Base-by-base conservation (phyloP, 768 basidiomycete species). In the Boletus eberwhitei region DNA sequence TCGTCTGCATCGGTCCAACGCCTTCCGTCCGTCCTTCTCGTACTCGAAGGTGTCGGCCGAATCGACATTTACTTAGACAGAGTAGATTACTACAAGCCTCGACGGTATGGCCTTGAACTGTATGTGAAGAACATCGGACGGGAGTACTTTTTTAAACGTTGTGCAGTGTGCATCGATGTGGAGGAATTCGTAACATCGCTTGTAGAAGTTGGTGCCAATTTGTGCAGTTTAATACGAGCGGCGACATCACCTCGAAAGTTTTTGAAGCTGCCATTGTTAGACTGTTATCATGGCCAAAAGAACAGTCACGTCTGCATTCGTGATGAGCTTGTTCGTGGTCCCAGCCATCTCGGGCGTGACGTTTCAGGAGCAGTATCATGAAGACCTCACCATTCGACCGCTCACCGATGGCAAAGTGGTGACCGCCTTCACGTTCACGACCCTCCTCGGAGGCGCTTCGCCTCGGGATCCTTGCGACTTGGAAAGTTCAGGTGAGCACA, bases 371-470 rank as follows among this genome's bases (percentile, higher is more conserved):
- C 51, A 42, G 8, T 83, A 78, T 58, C 50, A 66, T 38, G 87
- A 89, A 70, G 63, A 73, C 24, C 76, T 89, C 14, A 66, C 70
- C 1, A 60, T 89, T 14, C 74, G 76, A 34, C 81, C 91, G 1
- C 79, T 97, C 34, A 75, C 79, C 7, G 90, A 98, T 67, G 96
- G 95, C 47, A 88, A 86, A 66, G 84, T 98, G 37, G 79, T 82
- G 0, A 81, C 92, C 2, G 79, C 79, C 31, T 97, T 98, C 74
- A 79, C 86, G 1, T 98, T 98, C 71, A 83, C 74, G 26, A 90
- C 88, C 0, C 54, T 83, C 13, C 67, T 87, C 45, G 71, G 75
- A 41, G 79, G 75, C n/a, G 77, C 75, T 7, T 67, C 72, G 17
- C 87, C 85, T 38, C 71, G 84, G 60, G 73, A 85, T 61, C 85